Evolutionary conservation across 2,329 filamentous ascomycete genomes (phyloP).

Genomic region (Fusarium veterinarium): DNA sequence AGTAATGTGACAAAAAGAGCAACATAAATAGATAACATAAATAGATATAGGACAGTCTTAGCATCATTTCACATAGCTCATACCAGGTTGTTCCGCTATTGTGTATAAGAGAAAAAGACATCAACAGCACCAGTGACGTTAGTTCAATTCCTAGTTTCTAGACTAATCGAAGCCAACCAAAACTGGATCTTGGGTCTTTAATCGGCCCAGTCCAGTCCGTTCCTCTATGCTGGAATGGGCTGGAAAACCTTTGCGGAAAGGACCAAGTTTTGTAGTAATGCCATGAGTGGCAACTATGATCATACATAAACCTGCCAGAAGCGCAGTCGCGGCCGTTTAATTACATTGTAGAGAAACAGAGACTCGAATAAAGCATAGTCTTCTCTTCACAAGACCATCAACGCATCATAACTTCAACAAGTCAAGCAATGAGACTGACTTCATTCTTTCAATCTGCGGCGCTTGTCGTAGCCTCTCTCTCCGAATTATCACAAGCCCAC

Average conservation of each 20-base stretch:
- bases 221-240: background rate
- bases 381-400: accelerated
- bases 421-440: background rate
- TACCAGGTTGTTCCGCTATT: accelerated
- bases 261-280: background rate
- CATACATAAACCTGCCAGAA: background rate
- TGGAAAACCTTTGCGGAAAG: background rate
- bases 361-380: accelerated
- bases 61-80: accelerated
- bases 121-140: no score
- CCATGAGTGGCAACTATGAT: background rate
- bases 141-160: accelerated
- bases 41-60: accelerated
- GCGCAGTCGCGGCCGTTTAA: no score
- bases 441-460: background rate
- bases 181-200: background rate
- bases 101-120: no score
- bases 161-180: background rate
- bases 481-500: accelerated
- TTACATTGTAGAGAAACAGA: background rate
- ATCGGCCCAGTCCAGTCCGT: background rate
- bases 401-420: background rate
- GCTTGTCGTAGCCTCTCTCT: background rate
- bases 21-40: background rate
- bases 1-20: accelerated